Percentiles rank a stretch among this genome's conserved stretches.
Conservation (phyloP, 192 early-diverging fungal genomes). For the Rhizophagus sp. region DNA sequence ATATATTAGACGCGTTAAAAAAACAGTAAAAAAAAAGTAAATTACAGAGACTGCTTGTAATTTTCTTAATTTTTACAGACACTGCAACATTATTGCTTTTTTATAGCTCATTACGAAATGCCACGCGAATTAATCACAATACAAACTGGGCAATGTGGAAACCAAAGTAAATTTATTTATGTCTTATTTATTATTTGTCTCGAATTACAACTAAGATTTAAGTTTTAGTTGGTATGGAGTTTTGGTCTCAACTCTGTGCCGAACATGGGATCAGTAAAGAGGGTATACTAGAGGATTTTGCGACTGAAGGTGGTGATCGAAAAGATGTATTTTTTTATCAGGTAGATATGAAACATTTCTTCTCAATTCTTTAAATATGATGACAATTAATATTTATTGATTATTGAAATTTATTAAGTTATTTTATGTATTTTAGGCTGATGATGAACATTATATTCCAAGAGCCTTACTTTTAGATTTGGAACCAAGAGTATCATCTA, state of each 20-base stretch:
- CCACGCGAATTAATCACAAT: constrained; percentile 95
- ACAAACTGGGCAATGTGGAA: constrained; percentile 97
- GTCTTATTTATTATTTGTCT: no score
- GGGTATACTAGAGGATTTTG: constrained; percentile 91
- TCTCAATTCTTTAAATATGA: not conserved
- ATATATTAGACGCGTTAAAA: no score
- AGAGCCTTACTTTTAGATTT: constrained; percentile 89
- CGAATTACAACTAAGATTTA: not conserved
- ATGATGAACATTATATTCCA: constrained; percentile 98
- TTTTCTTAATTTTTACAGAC: no score
- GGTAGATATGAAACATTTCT: constrained; percentile 39
- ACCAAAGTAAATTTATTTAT: constrained; percentile 72
- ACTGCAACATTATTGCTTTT: no score
- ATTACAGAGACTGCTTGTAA: no score
- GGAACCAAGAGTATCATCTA: constrained; percentile 77
- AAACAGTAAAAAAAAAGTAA: no score
- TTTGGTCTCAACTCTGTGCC: constrained; percentile 90
- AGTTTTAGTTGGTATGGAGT: constrained; percentile 84
- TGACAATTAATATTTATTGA: no score
- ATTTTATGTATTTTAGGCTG: constrained; percentile 60
- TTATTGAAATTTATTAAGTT: not conserved
- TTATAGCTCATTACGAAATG: constrained; percentile 41
- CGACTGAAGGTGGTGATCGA: constrained; percentile 84
- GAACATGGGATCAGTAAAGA: constrained; percentile 97
- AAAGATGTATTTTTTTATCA: constrained; percentile 99